phyloP scores from a whole-genome alignment of 2,329 filamentous ascomycete species.

The Fusarium sp. region DNA sequence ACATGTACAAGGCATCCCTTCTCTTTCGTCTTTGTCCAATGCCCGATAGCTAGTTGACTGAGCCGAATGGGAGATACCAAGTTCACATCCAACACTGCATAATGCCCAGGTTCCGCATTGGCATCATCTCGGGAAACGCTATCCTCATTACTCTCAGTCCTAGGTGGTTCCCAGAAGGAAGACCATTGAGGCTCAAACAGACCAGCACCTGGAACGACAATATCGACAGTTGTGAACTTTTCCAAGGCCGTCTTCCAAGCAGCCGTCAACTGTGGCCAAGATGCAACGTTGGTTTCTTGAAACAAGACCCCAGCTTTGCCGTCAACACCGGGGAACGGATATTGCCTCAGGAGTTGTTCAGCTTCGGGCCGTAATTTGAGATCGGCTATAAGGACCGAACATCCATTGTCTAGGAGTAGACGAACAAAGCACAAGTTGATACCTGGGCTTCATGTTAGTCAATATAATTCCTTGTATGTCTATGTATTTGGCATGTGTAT shows the following conservation, averaged over 20 bases:
- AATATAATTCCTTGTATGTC: neutral
- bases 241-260: slow-evolving; percentile 48
- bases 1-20: slow-evolving; percentile 50
- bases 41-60: slow-evolving; percentile 53
- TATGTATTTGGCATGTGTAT: neutral
- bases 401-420: slow-evolving; percentile 50
- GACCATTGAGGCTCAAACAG: slow-evolving; percentile 53
- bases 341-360: slow-evolving; percentile 48
- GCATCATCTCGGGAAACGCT: slow-evolving; percentile 44
- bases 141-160: slow-evolving; percentile 46
- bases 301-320: slow-evolving; percentile 48
- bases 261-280: slow-evolving; percentile 50
- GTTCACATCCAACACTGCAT: slow-evolving; percentile 53
- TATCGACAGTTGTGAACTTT: slow-evolving; percentile 49
- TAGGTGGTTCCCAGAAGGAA: slow-evolving; percentile 53
- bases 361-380: slow-evolving; percentile 51
- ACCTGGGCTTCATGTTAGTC: slow-evolving; percentile 40
- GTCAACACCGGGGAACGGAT: slow-evolving; percentile 41
- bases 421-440: slow-evolving; percentile 53
- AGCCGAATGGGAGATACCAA: slow-evolving; percentile 53
- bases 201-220: slow-evolving; percentile 54
- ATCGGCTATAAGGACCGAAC: slow-evolving; percentile 54
- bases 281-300: slow-evolving; percentile 52
- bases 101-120: slow-evolving; percentile 48
- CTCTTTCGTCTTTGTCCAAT: slow-evolving; percentile 50